Evolutionary conservation across 805 yeast genomes (phyloP).

Genomic region (Sugiyamaella floridensis): DNA sequence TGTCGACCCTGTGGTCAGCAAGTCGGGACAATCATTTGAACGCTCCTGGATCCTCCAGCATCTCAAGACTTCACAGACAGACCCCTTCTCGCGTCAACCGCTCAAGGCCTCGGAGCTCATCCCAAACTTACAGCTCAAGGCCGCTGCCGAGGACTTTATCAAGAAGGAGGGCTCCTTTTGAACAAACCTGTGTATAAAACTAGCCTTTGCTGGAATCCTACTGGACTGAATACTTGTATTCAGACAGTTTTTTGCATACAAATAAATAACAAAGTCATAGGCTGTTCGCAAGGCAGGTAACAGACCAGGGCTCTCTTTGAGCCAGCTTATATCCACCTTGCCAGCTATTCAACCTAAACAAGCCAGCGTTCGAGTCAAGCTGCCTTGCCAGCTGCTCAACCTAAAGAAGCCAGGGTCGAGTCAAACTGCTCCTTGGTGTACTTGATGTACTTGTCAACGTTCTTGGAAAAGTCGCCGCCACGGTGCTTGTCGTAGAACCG

Average conservation of each 20-base stretch:
- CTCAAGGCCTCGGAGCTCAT: conserved; percentile 32
- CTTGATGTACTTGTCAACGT: conserved; percentile 62
- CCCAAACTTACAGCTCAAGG: conserved; percentile 37
- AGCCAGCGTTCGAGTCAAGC: no score
- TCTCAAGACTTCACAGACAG: conserved; percentile 32
- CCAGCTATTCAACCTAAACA: no score
- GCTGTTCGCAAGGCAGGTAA: no score
- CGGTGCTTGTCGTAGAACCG: conserved; percentile 76
- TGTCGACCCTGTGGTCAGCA: conserved; percentile 40
- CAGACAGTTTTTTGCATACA: no score
- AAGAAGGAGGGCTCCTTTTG: conserved; percentile 13
- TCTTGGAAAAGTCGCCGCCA: conserved; percentile 63
- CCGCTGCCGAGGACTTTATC: conserved; percentile 31
- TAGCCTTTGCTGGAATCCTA: no score
- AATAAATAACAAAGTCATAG: no score
- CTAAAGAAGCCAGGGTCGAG: conserved; percentile 30
- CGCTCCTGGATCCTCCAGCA: conserved; percentile 34
- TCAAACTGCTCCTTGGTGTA: conserved; percentile 41
- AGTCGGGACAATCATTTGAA: conserved; percentile 40
- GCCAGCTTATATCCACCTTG: no score
- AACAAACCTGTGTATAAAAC: not conserved
- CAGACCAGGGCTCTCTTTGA: no score
- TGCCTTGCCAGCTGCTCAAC: not conserved
- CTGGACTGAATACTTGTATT: no score
- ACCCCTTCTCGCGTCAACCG: conserved; percentile 38